Conservation (phyloP, 2,329 filamentous ascomycete genomes). For the Penicillium rolfsii region DNA sequence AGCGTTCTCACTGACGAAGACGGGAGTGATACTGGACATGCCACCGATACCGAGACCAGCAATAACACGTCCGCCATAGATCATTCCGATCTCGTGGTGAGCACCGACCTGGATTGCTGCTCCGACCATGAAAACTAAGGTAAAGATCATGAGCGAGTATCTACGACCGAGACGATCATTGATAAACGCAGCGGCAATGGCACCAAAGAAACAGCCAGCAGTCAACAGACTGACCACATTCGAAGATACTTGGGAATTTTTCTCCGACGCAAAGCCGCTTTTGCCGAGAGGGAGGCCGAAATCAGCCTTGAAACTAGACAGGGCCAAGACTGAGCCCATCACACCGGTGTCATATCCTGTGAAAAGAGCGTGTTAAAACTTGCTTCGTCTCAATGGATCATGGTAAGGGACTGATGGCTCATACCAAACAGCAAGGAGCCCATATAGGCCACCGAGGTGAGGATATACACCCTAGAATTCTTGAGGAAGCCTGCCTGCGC, state of each 20-base stretch:
- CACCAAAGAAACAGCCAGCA: conserved; percentile 45
- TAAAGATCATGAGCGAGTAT: conserved; percentile 42
- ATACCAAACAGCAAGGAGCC: conserved; percentile 50
- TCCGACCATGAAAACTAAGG: conserved; percentile 39
- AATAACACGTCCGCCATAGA: conserved; percentile 44
- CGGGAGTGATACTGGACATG: conserved; percentile 45
- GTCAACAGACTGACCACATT: conserved; percentile 45
- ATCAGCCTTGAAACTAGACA: conserved; percentile 46
- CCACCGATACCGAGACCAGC: conserved; percentile 44
- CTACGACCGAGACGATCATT: conserved; percentile 43
- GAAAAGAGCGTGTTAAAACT: background rate
- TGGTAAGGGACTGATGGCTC: conserved; percentile 5
- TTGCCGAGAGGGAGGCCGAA: conserved; percentile 42
- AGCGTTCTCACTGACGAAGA: conserved; percentile 43
- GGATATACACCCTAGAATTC: conserved; percentile 51
- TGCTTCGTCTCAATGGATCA: background rate
- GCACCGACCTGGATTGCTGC: conserved; percentile 41
- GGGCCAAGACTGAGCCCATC: conserved; percentile 46
- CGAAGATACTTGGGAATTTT: conserved; percentile 44
- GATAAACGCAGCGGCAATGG: conserved; percentile 41
- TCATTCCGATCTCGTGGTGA: conserved; percentile 36
- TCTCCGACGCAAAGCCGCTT: conserved; percentile 36
- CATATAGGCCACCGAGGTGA: conserved; percentile 49
- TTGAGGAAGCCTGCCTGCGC: conserved; percentile 37
- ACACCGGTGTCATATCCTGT: conserved; percentile 49